Base-by-base conservation (phyloP, 2,329 filamentous ascomycete genomes). In the Leptodontidium sp. region DNA sequence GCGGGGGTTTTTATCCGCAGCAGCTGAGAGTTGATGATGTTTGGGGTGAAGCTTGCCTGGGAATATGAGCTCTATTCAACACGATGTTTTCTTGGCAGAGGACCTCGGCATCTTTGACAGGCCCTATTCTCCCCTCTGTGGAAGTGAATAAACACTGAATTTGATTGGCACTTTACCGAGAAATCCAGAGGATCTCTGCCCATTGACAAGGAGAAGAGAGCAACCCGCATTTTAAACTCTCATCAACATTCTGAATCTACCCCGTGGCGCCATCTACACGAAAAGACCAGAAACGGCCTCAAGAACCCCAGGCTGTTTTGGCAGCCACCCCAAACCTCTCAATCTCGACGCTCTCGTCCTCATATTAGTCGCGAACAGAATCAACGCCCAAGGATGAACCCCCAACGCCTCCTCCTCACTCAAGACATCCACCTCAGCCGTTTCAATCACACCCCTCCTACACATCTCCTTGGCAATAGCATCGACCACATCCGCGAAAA, bases 401-500 rank as follows among this genome's bases (percentile, higher is more conserved):
- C 52, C 49, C 11, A 49, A 29, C 14, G 55, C 69, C 35, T 74
- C 59, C 21, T 74, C 70, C 1, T 32, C 64, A 9, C 32, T 61
- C 9, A 75, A 26, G 9, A 63, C 21, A 5, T 75, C 73, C 4
- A 75, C 50, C 50, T 73, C 73, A 12, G 15, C 55, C 2, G 47
- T 65, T 8, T 21, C 26, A 26, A 87, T 80, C 38, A 84, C 78
- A 0, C 84, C 83, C 75, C 84, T 80, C 72, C 84, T 81, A 57
- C 81, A 78, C 7, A 85, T 84, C 65, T 82, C 79, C 50, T 84
- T 79, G 1, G 82, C 83, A 61, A 87, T 80, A 17, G 76, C 75
- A 65, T 78, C 77, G 4, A 80, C 75, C 14, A 87, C 66, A 4
- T 88, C 83, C 1, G 82, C 82, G 85, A 85, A 89, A 7, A 59